These are phyloP conservation scores for Sapria himalayana DNA, from an alignment of 345 rosid genomes.

Conservation along the genomic window DNA sequence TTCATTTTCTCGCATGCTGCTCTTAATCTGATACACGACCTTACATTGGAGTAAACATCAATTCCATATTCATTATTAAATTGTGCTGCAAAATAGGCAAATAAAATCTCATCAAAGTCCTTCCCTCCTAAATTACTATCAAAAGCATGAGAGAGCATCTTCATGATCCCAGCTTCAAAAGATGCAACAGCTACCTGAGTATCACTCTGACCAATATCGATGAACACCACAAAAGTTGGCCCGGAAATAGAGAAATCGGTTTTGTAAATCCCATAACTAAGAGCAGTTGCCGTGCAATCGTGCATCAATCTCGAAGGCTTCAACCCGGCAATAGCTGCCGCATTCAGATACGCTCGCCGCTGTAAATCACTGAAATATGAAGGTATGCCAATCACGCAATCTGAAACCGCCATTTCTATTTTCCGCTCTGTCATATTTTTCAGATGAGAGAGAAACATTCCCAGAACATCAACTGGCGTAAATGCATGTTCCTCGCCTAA, in stretches of 20 bases:
- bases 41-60: slow-evolving; percentile 34
- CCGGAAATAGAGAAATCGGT: slow-evolving; percentile 22
- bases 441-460: slow-evolving; percentile 49
- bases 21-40: slow-evolving; percentile 36
- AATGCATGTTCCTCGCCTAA: slow-evolving; percentile 32
- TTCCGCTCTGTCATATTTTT: slow-evolving; percentile 35
- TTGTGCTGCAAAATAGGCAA: slow-evolving; percentile 24
- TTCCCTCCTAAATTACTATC: slow-evolving; percentile 38
- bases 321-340: slow-evolving; percentile 43
- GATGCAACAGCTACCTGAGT: slow-evolving; percentile 36
- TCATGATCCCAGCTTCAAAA: slow-evolving; percentile 32
- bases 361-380: slow-evolving; percentile 38
- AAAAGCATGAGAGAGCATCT: slow-evolving; percentile 32
- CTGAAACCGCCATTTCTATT: slow-evolving; percentile 20
- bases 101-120: slow-evolving; percentile 41
- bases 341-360: slow-evolving; percentile 39
- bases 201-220: slow-evolving; percentile 46
- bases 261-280: slow-evolving; percentile 53
- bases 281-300: slow-evolving; percentile 48
- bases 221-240: slow-evolving; percentile 25
- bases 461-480: slow-evolving; percentile 33
- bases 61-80: slow-evolving; percentile 36
- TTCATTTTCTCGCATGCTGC: slow-evolving; percentile 47
- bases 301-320: slow-evolving; percentile 42
- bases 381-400: slow-evolving; percentile 50